Percentiles rank a stretch among this genome's conserved stretches.
phyloP scores from a whole-genome alignment of 2,329 filamentous ascomycete species.

The Dendryphion nanum region DNA sequence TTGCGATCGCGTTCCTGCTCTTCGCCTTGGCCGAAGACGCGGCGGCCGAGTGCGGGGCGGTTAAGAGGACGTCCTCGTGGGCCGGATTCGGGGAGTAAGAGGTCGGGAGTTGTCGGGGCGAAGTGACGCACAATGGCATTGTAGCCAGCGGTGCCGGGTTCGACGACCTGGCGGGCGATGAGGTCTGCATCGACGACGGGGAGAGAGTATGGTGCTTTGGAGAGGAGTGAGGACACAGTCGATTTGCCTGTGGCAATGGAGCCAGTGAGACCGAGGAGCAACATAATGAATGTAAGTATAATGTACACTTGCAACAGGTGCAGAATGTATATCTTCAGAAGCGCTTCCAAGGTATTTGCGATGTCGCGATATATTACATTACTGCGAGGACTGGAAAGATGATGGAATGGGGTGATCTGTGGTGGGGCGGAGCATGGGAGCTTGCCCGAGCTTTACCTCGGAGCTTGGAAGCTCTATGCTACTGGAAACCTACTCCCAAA shows the following conservation, averaged over 20 bases:
- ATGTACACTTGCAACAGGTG: too few species aligned
- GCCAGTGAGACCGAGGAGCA: conserved; percentile 92
- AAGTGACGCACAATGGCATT: conserved; percentile 80
- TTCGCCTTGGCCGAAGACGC: conserved; percentile 80
- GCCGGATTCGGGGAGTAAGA: conserved; percentile 61
- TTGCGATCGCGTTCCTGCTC: conserved; percentile 69
- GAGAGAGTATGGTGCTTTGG: conserved; percentile 75
- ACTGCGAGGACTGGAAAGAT: too few species aligned
- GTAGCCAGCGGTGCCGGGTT: conserved; percentile 85
- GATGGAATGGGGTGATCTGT: not conserved
- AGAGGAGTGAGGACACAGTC: conserved; percentile 83
- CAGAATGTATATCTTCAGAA: too few species aligned
- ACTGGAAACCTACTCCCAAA: too few species aligned
- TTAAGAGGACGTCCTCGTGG: conserved; percentile 76
- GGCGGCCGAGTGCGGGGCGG: conserved; percentile 75
- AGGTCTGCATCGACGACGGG: conserved; percentile 94
- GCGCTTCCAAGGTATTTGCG: too few species aligned
- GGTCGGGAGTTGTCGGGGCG: conserved; percentile 75
- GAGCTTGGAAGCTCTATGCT: too few species aligned
- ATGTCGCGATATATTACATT: too few species aligned
- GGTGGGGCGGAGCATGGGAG: conserved; percentile 13
- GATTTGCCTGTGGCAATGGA: conserved; percentile 98
- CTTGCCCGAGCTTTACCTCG: conserved; percentile 9
- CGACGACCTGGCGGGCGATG: conserved; percentile 88
- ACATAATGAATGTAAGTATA: too few species aligned